These are phyloP conservation scores for Metschnikowia santaceciliae DNA, from an alignment of 805 yeast genomes.

Conservation along the genomic window DNA sequence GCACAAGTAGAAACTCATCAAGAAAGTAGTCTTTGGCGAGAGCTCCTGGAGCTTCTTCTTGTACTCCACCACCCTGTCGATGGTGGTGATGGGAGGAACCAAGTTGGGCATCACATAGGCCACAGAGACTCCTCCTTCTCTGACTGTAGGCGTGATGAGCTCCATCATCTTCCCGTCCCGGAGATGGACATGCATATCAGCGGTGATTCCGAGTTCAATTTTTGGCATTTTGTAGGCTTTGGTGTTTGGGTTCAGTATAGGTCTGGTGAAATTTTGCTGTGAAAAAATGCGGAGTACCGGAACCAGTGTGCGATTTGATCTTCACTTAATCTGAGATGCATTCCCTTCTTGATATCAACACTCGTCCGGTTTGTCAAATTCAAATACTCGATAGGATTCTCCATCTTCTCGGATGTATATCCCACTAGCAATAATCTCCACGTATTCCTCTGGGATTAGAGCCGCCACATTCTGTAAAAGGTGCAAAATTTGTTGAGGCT, in stretches of 20 bases:
- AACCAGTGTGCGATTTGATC: not conserved
- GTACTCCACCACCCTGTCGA: conserved; percentile 69
- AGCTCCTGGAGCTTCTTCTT: conserved; percentile 56
- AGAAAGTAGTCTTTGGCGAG: conserved; percentile 79
- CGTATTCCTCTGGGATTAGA: not conserved
- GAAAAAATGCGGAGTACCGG: conserved; percentile 1
- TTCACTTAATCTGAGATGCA: not conserved
- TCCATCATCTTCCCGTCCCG: conserved; percentile 94
- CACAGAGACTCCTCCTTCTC: conserved; percentile 85
- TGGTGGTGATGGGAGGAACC: conserved; percentile 84
- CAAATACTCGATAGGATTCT: not conserved
- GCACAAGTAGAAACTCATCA: conserved; percentile 86
- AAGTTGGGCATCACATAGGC: conserved; percentile 96
- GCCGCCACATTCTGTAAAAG: not conserved
- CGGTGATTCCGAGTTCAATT: conserved; percentile 64
- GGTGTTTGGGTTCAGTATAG: not conserved
- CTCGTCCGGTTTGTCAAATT: not conserved
- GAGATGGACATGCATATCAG: conserved; percentile 94
- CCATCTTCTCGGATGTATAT: not conserved
- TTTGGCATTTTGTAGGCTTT: conserved; percentile 17
- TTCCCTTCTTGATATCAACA: not conserved
- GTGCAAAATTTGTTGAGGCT: not conserved
- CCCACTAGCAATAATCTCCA: not conserved
- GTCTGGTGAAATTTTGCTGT: not conserved
- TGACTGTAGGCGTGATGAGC: conserved; percentile 83